Evolutionary conservation across 2,329 filamentous ascomycete genomes (phyloP).

Genomic region (Epichloe coenophiala): DNA sequence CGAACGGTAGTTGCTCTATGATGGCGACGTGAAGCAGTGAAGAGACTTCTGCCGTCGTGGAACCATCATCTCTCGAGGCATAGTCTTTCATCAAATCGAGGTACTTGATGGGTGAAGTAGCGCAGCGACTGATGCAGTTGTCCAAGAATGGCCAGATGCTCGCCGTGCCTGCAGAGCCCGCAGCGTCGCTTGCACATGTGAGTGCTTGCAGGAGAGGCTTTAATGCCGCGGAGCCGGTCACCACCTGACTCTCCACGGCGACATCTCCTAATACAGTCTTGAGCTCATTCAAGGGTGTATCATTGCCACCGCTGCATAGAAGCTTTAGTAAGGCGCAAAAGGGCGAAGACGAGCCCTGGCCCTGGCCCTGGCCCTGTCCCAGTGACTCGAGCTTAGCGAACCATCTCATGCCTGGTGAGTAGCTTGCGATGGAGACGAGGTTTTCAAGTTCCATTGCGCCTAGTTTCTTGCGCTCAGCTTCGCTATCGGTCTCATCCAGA

Average conservation of each 20-base stretch:
- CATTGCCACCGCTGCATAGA: slow-evolving; percentile 17
- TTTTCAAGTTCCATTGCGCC: slow-evolving; percentile 66
- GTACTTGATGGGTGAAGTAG: slow-evolving; percentile 68
- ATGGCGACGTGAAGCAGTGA: slow-evolving; percentile 59
- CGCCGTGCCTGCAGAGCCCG: slow-evolving; percentile 17
- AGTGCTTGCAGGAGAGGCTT: slow-evolving; percentile 29
- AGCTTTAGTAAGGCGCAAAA: slow-evolving; percentile 57
- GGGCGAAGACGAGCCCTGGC: slow-evolving; percentile 33
- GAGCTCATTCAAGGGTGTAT: slow-evolving; percentile 28
- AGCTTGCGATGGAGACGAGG: slow-evolving; percentile 64
- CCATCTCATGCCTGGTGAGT: slow-evolving; percentile 80
- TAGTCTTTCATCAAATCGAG: slow-evolving; percentile 52
- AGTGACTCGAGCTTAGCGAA: slow-evolving; percentile 60
- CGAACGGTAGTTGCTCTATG: slow-evolving; percentile 66
- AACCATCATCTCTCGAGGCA: slow-evolving; percentile 15
- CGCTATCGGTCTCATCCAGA: slow-evolving; percentile 40
- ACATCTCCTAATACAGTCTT: slow-evolving; percentile 45
- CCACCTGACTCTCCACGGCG: slow-evolving; percentile 51
- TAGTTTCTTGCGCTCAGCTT: slow-evolving; percentile 37
- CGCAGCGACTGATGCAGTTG: slow-evolving; percentile 66
- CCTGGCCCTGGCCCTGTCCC: slow-evolving; percentile 19
- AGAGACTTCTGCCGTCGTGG: slow-evolving; percentile 9
- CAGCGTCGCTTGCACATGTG: slow-evolving; percentile 10
- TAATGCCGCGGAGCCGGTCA: slow-evolving; percentile 38
- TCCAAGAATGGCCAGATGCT: slow-evolving; percentile 61